Evolutionary conservation across 345 rosid genomes (phyloP).

Genomic region (Rubroshorea leprosula): DNA sequence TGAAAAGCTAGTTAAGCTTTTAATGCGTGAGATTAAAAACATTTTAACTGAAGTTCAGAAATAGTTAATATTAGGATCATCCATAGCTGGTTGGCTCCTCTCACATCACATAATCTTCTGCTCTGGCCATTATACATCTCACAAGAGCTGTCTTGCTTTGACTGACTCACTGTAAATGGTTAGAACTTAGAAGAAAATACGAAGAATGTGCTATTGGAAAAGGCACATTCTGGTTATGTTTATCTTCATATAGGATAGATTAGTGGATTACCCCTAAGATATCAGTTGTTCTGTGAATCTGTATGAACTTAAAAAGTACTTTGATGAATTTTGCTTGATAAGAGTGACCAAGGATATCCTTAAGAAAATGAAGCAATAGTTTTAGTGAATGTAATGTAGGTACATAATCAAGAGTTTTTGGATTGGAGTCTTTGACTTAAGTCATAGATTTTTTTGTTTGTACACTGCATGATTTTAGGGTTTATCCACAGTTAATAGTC

Average conservation of each 20-base stretch:
- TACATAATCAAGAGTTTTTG: no score
- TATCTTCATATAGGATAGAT: conserved; percentile 3
- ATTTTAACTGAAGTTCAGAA: no score
- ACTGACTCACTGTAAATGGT: background rate
- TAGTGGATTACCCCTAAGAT: background rate
- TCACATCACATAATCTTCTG: no score
- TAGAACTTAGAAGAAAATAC: background rate
- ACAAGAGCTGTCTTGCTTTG: background rate
- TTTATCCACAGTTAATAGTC: no score
- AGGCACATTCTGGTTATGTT: background rate
- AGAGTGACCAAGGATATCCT: background rate
- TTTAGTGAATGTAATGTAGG: no score
- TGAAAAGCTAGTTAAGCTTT: no score
- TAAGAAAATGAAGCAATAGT: no score
- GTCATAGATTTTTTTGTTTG: no score
- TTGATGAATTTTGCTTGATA: no score
- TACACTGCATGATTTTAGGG: no score
- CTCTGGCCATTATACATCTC: background rate
- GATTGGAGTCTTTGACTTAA: no score
- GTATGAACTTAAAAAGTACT: background rate
- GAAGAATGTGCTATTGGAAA: background rate
- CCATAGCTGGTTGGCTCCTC: conserved; percentile 4
- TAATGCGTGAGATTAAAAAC: background rate
- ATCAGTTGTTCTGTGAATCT: background rate
- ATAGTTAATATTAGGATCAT: background rate